Base-by-base conservation (phyloP, 2,329 filamentous ascomycete genomes). In the Fragosphaeria purpurea region DNA sequence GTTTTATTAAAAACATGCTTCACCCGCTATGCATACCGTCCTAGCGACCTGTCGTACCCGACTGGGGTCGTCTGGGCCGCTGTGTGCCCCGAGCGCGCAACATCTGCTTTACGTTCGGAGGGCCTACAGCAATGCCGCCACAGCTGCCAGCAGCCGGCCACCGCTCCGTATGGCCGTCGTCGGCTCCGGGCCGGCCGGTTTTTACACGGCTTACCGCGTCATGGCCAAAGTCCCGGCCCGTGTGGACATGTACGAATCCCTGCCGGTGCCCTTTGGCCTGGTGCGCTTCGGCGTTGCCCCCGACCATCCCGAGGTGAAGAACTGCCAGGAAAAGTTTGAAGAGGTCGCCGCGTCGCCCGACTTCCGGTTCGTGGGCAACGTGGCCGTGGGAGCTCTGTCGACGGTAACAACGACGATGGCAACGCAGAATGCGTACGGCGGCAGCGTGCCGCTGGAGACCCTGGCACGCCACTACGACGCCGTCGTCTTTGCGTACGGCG, bases 221-320 rank as follows among this genome's bases (percentile, higher is more conserved):
- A 83, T 97, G 75, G 78, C 79, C 49, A 87, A 83, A 60, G 75
- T 82, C 30, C 72, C 83, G 62, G 82, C 84, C 0, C 76, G 79
- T 47, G 77, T 98, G 30, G 91, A 97, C 67, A 97, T 98, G 91
- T 98, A 95, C 63, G 93, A 98, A 68, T 82, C 88, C 33, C 70
- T 97, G 40, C 93, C 93, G 0, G 89, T 95, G 4, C 93, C 93
- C 0, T 98, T 88, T 63, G 93, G 93, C 1, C 76, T 98, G 50
- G 90, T 95, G 46, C 78, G 93, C 50, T 95, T 93, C 62, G 93
- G 93, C 7, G 93, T 98, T 52, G 94, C 93, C n/a, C 93, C 93
- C 5, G 93, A 98, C 65, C 93, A 98, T 68, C 91, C 93, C 0
- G 91, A 98, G 70, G 93, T 98, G 58, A 98, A 98, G 88, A 97